Percentiles rank a stretch among this genome's conserved stretches.
Evolutionary conservation across 805 yeast genomes (phyloP).

Genomic region (Wickerhamomyces silvicola): DNA sequence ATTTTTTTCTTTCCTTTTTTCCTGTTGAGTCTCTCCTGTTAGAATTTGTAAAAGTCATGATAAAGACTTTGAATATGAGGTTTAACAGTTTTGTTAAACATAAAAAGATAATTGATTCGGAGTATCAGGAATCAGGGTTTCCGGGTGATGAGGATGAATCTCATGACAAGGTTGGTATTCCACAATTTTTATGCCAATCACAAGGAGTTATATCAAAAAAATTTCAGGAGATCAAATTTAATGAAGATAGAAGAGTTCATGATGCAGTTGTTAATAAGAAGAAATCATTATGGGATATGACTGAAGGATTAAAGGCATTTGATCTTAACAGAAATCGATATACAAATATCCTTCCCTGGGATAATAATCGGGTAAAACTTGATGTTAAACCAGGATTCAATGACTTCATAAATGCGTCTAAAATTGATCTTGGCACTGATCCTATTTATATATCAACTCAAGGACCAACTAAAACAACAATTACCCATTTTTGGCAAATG

Average conservation of each 20-base stretch:
- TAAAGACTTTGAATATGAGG: no score
- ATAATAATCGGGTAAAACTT: conserved; percentile 46
- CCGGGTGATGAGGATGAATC: no score
- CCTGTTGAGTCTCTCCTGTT: no score
- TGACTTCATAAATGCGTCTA: conserved; percentile 85
- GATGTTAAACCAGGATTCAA: conserved; percentile 20
- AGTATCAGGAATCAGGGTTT: no score
- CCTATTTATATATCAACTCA: conserved; percentile 61
- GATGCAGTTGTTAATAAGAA: conserved; percentile 26
- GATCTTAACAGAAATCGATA: conserved; percentile 45
- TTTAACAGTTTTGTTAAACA: no score
- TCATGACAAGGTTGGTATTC: no score
- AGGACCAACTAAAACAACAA: conserved; percentile 72
- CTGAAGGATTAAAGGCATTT: conserved; percentile 11
- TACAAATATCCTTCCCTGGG: conserved; percentile 59
- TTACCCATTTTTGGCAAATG: conserved; percentile 88
- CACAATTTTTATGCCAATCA: neutral
- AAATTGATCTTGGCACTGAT: conserved; percentile 31
- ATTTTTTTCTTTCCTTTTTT: no score
- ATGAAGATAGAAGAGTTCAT: conserved; percentile 31
- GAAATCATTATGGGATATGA: conserved; percentile 20
- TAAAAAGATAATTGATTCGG: no score
- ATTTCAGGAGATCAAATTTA: conserved; percentile 27
- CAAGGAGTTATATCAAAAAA: conserved; percentile 7
- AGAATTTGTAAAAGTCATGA: no score